Evolutionary conservation across 176 grass and related monocot genomes (phyloP), one percentile per base, ranked within the genome.

Genomic region (Phoenix roebelenii): DNA sequence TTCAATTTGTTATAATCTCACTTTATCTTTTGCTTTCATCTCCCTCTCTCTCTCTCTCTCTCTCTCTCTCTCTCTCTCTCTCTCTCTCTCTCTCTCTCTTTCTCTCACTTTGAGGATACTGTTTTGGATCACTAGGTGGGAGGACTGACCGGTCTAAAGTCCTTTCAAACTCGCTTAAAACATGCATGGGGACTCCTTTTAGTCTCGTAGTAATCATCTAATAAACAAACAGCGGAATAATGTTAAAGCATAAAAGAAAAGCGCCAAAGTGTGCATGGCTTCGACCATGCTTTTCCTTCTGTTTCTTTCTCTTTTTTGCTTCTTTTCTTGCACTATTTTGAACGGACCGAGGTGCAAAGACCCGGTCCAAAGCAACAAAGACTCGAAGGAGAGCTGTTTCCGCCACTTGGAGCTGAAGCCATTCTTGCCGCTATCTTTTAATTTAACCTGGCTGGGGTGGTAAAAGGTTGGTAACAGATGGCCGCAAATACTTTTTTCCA

Each of bases 61-160:
- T n/a, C n/a, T n/a, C n/a, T n/a, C n/a, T n/a, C n/a, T n/a, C n/a
- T 55, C 18, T 22, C 18, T 55, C 18, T 55, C 53, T 22, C 53
- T 55, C 53, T 55, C 53, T 55, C 18, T 55, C 53, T 55, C 53
- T 55, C 54, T 55, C 19, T 55, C 1, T 15, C 52, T 55, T n/a
- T 55, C 52, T 17, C 52, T 56, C 6, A 22, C 19, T 56, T 22
- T 56, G 12, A 3, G 22, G 22, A 56, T 23, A 22, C 54, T 23
- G 7, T 56, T 56, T 56, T 56, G 54, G 2, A 56, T 56, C 54
- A 23, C 22, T 56, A 3, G 54, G 35, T 14, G 35, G 10, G 35
- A 56, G 54, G 19, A 56, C 54, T 56, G 54, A 56, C 54, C 22
- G 54, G 54, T 56, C 54, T 56, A 56, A 56, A 3, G 54, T 44